Base-by-base conservation (phyloP, 148 eudicot genomes). In the Polygonum aviculare region DNA sequence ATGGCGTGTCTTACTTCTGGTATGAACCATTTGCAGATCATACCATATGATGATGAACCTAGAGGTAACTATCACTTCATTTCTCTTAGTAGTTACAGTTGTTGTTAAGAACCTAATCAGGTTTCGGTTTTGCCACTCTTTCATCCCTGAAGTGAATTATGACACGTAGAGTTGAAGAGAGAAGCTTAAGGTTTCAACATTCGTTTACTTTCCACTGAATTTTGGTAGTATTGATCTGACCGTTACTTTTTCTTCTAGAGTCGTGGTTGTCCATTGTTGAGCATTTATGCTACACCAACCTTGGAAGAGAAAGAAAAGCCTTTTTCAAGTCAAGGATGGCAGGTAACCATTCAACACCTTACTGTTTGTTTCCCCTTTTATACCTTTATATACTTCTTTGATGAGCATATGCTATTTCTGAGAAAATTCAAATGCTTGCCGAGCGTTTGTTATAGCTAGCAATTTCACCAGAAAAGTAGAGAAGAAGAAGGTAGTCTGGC, bases 271-370 rank as follows among this genome's bases (percentile, higher is more conserved):
- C 94, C 83, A 77, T 85, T 95, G 69, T 86, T 95, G 82, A 89
- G 99, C 65, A 89, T 95, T 57, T 78, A 91, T 86, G 97, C 82
- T 82, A 95, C 99, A 74, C 99, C 99, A 78, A 93, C 99, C 55
- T 81, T 95, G 85, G 84, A 80, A 73, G 97, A 96, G 16, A 95
- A 93, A 85, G 97, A 93, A 85, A 89, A 81, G 63, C 90, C 91
- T 77, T 95, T 93, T 82, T 87, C 89, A 50, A 91, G 91, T 80
- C 97, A 93, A 71, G 99, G 99, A 80, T 93, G 99, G 99, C 94
- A 95, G 98, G 99, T 95, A 90, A 14, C 16, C 71, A 15, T 35
- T 12, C 36, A 67, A 1, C 44, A 35, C 71, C 44, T 6, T 60
- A 22, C 67, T 21, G 67, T 60, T 60, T 22, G 36, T 60, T 22